These are phyloP conservation scores for Calonectria pteridis DNA, from an alignment of 2,329 filamentous ascomycete genomes.

Conservation along the genomic window DNA sequence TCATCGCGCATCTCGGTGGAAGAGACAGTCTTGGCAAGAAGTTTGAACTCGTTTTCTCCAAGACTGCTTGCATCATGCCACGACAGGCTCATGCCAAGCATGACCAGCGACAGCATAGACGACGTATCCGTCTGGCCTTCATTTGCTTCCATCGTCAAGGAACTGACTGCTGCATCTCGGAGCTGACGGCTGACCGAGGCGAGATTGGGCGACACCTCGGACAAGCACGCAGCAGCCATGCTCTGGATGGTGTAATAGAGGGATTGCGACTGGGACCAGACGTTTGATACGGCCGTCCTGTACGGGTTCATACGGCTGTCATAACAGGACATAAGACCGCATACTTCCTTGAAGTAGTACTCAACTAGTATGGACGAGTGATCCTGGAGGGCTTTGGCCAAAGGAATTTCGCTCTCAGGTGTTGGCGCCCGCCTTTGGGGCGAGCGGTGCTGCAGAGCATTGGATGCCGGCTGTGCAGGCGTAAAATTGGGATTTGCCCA, in stretches of 20 bases:
- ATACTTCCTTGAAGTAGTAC: constrained; percentile 74
- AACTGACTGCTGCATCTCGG: constrained; percentile 63
- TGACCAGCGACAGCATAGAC: constrained; percentile 67
- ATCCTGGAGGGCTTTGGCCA: constrained; percentile 45
- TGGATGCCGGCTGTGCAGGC: background rate
- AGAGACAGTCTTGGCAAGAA: constrained; percentile 32
- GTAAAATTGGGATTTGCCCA: constrained; percentile 23
- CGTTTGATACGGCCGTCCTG: constrained; percentile 66
- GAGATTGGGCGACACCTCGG: constrained; percentile 62
- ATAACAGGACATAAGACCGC: constrained; percentile 72
- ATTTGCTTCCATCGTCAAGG: constrained; percentile 62
- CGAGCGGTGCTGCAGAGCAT: constrained; percentile 3
- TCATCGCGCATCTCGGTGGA: constrained; percentile 18
- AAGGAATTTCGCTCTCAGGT: constrained; percentile 23
- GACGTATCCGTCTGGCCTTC: constrained; percentile 63
- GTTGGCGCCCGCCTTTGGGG: constrained; percentile 11
- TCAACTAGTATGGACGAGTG: constrained; percentile 69
- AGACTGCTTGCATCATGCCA: constrained; percentile 70
- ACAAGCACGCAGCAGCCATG: constrained; percentile 72
- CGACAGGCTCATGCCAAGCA: constrained; percentile 70
- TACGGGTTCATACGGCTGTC: constrained; percentile 73
- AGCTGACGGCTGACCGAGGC: constrained; percentile 60
- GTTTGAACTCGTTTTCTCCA: constrained; percentile 49
- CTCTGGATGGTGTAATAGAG: constrained; percentile 73
- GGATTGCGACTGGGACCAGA: constrained; percentile 69